Percentiles rank a stretch among this genome's conserved stretches.
Evolutionary conservation across 164 flowering plant genomes (phyloP).

Genomic region (Macadamia integrifolia): DNA sequence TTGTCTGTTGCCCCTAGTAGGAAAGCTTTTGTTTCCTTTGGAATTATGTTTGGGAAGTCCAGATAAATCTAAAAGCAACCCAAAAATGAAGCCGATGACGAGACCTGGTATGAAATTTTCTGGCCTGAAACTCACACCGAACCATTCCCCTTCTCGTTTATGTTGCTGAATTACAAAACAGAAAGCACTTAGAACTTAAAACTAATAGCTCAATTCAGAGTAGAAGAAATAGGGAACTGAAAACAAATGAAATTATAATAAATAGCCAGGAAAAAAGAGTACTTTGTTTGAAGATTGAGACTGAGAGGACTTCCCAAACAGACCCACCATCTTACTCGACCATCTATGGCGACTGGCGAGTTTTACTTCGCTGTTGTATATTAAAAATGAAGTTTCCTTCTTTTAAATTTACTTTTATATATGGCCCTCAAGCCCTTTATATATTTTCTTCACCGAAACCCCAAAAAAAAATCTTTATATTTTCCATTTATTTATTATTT

Average conservation of each 20-base stretch:
- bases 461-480: too few relatives aligned
- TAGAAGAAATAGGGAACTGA: too few relatives aligned
- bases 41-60: conserved; percentile 23
- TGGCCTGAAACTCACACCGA: conserved; percentile 49
- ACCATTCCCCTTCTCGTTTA: conserved; percentile 36
- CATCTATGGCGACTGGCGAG: background rate
- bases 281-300: background rate
- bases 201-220: too few relatives aligned
- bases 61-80: conserved; percentile 60
- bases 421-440: too few relatives aligned
- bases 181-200: background rate
- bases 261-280: background rate
- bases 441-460: too few relatives aligned
- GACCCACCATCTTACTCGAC: background rate
- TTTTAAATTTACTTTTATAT: too few relatives aligned
- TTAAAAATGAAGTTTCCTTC: background rate
- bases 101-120: conserved; percentile 83
- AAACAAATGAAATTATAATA: too few relatives aligned
- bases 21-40: conserved; percentile 15
- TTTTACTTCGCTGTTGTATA: too few relatives aligned
- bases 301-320: background rate
- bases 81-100: conserved; percentile 70
- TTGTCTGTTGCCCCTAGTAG: conserved; percentile 14
- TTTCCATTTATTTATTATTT: too few relatives aligned
- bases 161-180: conserved; percentile 16